These are phyloP conservation scores for Phaffomyces antillensis DNA, from an alignment of 805 yeast species.

Conservation along the genomic window DNA sequence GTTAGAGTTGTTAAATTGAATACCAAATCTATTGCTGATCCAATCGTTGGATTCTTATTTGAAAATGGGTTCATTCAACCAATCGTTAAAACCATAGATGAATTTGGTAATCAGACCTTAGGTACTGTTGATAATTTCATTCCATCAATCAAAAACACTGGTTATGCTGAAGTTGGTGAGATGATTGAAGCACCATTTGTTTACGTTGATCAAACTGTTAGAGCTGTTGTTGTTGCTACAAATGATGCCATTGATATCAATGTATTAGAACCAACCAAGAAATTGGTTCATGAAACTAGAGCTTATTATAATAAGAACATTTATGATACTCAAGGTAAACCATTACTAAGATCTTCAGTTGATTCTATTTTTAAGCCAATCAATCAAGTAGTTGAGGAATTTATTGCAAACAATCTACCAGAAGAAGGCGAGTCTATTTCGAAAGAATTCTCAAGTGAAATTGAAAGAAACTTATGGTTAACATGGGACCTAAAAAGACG, in stretches of 20 bases:
- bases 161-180: constrained; percentile 40
- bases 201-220: constrained; percentile 33
- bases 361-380: constrained; percentile 60
- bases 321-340: constrained; percentile 55
- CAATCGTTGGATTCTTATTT: constrained; percentile 23
- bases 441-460: constrained; percentile 46
- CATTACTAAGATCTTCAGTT: constrained; percentile 51
- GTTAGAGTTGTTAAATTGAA: constrained; percentile 29
- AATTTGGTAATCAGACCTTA: constrained; percentile 49
- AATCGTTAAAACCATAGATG: constrained; percentile 42
- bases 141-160: constrained; percentile 54
- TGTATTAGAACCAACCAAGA: constrained; percentile 41
- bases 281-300: constrained; percentile 40
- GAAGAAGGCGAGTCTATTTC: constrained; percentile 31
- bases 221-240: constrained; percentile 29
- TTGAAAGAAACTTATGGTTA: constrained; percentile 43
- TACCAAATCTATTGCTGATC: constrained; percentile 24
- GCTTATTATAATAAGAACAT: constrained; percentile 42
- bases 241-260: constrained; percentile 27
- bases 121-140: constrained; percentile 45
- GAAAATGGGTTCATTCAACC: constrained; percentile 33
- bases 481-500: constrained; percentile 32
- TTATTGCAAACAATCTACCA: constrained; percentile 34
- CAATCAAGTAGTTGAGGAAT: constrained; percentile 44
- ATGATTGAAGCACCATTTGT: constrained; percentile 46